Percentiles rank a stretch among this genome's conserved stretches.
phyloP scores from a whole-genome alignment of 306 rosid genomes.

The Sophora flavescens region DNA sequence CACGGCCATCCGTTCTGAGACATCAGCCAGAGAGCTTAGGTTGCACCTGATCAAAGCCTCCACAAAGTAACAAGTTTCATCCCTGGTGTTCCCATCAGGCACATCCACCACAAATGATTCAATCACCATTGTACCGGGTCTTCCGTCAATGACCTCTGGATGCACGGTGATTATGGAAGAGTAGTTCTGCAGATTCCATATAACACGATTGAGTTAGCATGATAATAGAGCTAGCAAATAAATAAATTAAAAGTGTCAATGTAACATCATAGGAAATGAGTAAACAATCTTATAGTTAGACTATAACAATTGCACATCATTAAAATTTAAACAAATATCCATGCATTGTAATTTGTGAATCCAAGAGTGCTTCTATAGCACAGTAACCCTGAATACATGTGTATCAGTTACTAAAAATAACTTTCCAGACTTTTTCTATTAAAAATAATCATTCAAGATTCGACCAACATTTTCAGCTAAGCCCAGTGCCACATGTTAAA shows the following conservation, averaged over 20 bases:
- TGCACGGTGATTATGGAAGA: constrained; percentile 89
- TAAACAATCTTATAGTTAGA: constrained; percentile 1
- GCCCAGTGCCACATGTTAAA: background rate
- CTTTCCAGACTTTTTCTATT: background rate
- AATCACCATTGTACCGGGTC: constrained; percentile 93
- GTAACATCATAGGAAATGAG: constrained; percentile 19
- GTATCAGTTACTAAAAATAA: constrained; percentile 1
- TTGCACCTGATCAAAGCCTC: constrained; percentile 95
- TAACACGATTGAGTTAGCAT: constrained; percentile 36
- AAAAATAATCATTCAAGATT: background rate
- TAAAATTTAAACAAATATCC: constrained; percentile 12
- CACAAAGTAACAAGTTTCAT: constrained; percentile 94
- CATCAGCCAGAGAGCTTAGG: constrained; percentile 93
- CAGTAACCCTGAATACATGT: constrained; percentile 2
- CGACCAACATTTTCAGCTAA: constrained; percentile 15
- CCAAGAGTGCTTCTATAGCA: background rate
- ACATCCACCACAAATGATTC: constrained; percentile 96
- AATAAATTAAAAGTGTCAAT: background rate
- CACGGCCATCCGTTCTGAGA: constrained; percentile 97
- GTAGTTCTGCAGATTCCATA: constrained; percentile 80
- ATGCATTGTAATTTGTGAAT: constrained; percentile 15
- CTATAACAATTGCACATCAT: background rate
- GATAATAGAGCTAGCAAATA: constrained; percentile 8
- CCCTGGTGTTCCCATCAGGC: constrained; percentile 93
- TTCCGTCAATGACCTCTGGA: constrained; percentile 87